Evolutionary conservation across 2,329 filamentous ascomycete genomes (phyloP).

Genomic region (Colletotrichum sp.): DNA sequence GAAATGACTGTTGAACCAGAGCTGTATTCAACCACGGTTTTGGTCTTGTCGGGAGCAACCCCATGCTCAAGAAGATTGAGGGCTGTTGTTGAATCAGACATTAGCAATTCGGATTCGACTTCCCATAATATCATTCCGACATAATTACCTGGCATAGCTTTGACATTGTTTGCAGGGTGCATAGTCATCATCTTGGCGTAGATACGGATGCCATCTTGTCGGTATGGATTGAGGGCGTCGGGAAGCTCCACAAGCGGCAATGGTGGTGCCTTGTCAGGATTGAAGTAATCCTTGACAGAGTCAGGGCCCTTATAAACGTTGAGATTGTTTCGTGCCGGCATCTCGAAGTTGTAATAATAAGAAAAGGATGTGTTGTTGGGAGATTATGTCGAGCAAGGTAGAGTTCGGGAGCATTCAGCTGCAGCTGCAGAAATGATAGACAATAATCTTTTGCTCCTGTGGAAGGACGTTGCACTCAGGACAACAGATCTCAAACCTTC

Average conservation of each 20-base stretch:
- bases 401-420: background rate
- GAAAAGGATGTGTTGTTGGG: background rate
- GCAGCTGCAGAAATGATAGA: background rate
- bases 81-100: constrained; percentile 30
- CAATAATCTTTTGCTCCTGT: background rate
- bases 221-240: constrained; percentile 60
- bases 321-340: constrained; percentile 29
- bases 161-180: constrained; percentile 70
- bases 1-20: constrained; percentile 68
- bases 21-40: constrained; percentile 64
- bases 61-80: constrained; percentile 53
- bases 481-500: background rate
- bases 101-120: background rate
- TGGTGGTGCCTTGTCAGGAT: constrained; percentile 62
- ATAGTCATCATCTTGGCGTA: constrained; percentile 72
- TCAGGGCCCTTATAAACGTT: constrained; percentile 66
- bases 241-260: constrained; percentile 68
- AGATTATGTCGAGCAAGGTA: constrained; percentile 19
- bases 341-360: background rate
- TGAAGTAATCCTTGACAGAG: constrained; percentile 62
- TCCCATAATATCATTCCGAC: background rate
- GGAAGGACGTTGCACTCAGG: background rate
- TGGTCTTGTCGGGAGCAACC: constrained; percentile 46
- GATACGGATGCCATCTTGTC: constrained; percentile 63
- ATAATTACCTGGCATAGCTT: constrained; percentile 53